Percentiles rank a stretch among this genome's conserved stretches.
Evolutionary conservation across 306 rosid genomes (phyloP).

Genomic region (Dryas drummondii): DNA sequence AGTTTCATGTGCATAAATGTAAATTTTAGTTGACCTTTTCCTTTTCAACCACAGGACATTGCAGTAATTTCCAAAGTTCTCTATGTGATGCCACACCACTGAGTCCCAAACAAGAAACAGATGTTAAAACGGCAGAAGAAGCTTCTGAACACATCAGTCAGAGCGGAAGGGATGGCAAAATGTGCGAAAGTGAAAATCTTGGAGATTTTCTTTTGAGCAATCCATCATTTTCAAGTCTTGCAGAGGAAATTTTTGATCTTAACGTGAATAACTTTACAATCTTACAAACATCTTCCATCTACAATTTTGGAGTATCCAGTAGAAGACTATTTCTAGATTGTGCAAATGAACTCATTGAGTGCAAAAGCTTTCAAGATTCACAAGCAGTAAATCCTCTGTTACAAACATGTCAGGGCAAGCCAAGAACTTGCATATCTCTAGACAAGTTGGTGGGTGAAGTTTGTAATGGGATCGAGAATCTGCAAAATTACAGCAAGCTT

Average conservation of each 20-base stretch:
- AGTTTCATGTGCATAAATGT: background rate
- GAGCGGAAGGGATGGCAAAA: constrained; percentile 13
- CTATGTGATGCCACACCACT: constrained; percentile 28
- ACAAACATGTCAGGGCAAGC: constrained; percentile 33
- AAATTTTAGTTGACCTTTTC: background rate
- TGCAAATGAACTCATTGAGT: constrained; percentile 63
- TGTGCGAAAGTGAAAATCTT: constrained; percentile 29
- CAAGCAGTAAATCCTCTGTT: constrained; percentile 41
- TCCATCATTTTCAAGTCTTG: constrained; percentile 60
- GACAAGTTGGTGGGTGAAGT: constrained; percentile 61
- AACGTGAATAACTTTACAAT: constrained; percentile 36
- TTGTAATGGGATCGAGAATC: constrained; percentile 40
- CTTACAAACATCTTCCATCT: constrained; percentile 29
- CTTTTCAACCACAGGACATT: constrained; percentile 39
- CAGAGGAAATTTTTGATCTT: constrained; percentile 59
- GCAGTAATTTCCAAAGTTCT: constrained; percentile 31
- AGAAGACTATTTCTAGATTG: constrained; percentile 52
- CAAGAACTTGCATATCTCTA: constrained; percentile 42
- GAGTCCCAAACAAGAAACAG: constrained; percentile 32
- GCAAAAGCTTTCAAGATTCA: constrained; percentile 42
- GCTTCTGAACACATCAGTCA: constrained; percentile 19
- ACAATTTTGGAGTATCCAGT: constrained; percentile 24
- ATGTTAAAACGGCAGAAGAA: constrained; percentile 30
- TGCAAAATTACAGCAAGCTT: constrained; percentile 42
- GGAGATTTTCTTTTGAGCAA: constrained; percentile 52